A percentile compares a stretch with the other conserved stretches of the same genome.
Conservation (phyloP, 345 rosid species). For the Camelina hispida region DNA sequence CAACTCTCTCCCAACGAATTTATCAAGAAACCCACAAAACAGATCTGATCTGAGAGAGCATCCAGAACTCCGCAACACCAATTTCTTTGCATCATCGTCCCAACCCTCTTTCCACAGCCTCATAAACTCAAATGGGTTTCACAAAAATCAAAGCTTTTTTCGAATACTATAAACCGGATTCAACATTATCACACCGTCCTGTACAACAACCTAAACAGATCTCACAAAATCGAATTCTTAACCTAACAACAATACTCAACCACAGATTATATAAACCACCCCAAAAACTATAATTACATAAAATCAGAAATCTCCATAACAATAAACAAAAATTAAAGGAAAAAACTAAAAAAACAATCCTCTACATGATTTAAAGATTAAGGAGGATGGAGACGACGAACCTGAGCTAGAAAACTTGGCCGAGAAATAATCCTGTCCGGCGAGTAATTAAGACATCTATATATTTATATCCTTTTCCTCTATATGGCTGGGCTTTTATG, state of each 20-base stretch:
- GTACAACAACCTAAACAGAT: conserved; percentile 21
- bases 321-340: neutral
- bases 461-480: neutral
- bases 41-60: conserved; percentile 26
- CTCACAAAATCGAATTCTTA: conserved; percentile 11
- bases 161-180: neutral
- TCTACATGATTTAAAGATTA: neutral
- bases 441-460: neutral
- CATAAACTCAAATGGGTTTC: conserved; percentile 8
- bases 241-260: conserved; percentile 14
- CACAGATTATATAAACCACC: conserved; percentile 14
- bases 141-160: neutral
- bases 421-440: conserved; percentile 17
- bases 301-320: neutral
- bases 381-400: conserved; percentile 9
- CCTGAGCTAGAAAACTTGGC: conserved; percentile 28
- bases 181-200: neutral
- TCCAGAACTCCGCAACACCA: conserved; percentile 28
- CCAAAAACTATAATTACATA: neutral
- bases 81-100: conserved; percentile 23
- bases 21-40: conserved; percentile 16
- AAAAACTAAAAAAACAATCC: neutral
- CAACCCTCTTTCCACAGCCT: conserved; percentile 1
- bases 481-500: neutral
- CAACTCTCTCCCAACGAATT: conserved; percentile 18